These are phyloP conservation scores for Dimargaris cristalligena DNA, from an alignment of 192 early-diverging fungal species.

Conservation along the genomic window DNA sequence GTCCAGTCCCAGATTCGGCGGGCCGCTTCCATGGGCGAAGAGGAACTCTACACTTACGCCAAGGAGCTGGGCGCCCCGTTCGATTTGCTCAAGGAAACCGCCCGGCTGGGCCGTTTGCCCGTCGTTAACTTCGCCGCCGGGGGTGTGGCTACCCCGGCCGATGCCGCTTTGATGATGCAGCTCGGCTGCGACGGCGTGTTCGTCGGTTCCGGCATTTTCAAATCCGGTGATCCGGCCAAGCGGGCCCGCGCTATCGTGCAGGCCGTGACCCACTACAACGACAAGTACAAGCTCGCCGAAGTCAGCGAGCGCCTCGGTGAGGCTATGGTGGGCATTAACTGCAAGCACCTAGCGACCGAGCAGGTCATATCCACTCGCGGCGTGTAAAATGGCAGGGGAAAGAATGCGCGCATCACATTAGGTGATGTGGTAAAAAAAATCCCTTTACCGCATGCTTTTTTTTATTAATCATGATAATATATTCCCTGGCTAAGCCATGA, in stretches of 20 bases:
- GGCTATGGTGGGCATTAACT: conserved; percentile 95
- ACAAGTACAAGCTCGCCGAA: conserved; percentile 71
- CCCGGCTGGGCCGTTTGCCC: conserved; percentile 72
- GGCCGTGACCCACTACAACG: conserved; percentile 89
- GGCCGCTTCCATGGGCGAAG: conserved; percentile 65
- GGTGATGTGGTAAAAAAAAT: no score
- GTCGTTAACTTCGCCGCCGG: conserved; percentile 98
- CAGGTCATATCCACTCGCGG: conserved; percentile 45
- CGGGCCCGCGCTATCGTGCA: conserved; percentile 88
- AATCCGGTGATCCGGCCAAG: conserved; percentile 82
- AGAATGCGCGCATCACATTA: no score
- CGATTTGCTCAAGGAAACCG: conserved; percentile 79
- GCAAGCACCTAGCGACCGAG: conserved; percentile 37
- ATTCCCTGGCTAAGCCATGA: no score
- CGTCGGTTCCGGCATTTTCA: conserved; percentile 97
- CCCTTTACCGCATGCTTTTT: no score
- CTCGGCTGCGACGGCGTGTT: conserved; percentile 96
- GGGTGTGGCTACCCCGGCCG: conserved; percentile 93
- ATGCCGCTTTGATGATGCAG: conserved; percentile 99
- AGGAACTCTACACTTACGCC: conserved; percentile 87
- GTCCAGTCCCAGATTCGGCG: conserved; percentile 73
- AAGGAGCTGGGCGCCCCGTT: conserved; percentile 91
- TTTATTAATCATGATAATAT: no score
- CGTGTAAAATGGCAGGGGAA: no score
- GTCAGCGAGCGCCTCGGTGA: conserved; percentile 87